Conservation (phyloP, 164 flowering plant genomes). For the Piper longum region DNA sequence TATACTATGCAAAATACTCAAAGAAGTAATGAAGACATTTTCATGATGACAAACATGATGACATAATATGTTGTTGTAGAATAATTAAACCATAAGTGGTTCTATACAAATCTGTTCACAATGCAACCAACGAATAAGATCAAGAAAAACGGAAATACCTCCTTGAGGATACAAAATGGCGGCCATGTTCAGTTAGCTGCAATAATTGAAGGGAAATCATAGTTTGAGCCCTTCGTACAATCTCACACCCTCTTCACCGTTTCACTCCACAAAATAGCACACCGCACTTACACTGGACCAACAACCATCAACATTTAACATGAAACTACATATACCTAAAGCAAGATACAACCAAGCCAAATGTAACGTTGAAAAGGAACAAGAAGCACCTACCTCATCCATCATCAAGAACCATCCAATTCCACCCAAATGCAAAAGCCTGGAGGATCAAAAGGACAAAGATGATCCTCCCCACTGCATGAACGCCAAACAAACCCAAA, state of each 20-base stretch:
- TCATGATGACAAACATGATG: not conserved
- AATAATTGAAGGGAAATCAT: constrained; percentile 90
- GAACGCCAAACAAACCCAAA: too few species aligned
- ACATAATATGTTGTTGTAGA: not conserved
- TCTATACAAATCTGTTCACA: not conserved
- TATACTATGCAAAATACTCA: not conserved
- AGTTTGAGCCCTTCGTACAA: constrained; percentile 3
- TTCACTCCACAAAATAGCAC: not conserved
- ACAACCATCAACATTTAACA: too few species aligned
- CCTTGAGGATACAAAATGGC: constrained; percentile 53
- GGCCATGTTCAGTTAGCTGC: constrained; percentile 84
- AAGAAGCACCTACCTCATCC: too few species aligned
- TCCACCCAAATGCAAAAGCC: too few species aligned
- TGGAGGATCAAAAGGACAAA: too few species aligned
- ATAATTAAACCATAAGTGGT: not conserved
- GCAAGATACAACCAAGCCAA: too few species aligned
- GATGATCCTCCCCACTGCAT: too few species aligned
- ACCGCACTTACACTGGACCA: too few species aligned
- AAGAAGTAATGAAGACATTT: too few species aligned
- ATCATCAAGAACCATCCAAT: too few species aligned
- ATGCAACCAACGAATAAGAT: not conserved
- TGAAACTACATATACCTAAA: too few species aligned
- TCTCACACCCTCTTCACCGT: not conserved
- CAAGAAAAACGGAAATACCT: constrained; percentile 32
- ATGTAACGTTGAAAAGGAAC: too few species aligned